phyloP scores from a whole-genome alignment of 75 land plant genomes.

The Cunninghamia lanceolata region DNA sequence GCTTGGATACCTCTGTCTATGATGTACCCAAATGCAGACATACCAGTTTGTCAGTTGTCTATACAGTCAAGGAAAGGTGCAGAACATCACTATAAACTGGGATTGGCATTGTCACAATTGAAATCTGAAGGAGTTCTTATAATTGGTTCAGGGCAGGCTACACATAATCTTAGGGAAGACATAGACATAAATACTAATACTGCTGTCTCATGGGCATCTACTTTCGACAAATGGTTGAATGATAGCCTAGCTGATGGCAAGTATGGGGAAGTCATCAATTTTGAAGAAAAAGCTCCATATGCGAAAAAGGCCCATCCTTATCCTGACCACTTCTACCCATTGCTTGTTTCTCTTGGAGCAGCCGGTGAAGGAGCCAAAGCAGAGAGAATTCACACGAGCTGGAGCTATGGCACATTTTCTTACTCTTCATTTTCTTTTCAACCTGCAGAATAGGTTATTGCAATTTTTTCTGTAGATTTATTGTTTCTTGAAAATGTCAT shows the following conservation, averaged over 20 bases:
- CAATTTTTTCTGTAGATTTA: neutral
- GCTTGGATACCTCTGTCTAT: slow-evolving; percentile 75
- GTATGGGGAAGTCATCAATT: slow-evolving; percentile 24
- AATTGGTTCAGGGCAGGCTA: slow-evolving; percentile 58
- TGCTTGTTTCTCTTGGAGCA: slow-evolving; percentile 87
- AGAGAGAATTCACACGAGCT: slow-evolving; percentile 60
- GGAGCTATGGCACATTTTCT: slow-evolving; percentile 46
- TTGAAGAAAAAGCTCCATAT: slow-evolving; percentile 67
- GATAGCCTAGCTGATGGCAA: slow-evolving; percentile 59
- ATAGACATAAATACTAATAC: neutral
- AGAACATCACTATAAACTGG: slow-evolving; percentile 67
- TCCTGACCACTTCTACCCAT: slow-evolving; percentile 76
- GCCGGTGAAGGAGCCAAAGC: slow-evolving; percentile 63
- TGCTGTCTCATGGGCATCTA: slow-evolving; percentile 50
- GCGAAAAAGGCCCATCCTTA: slow-evolving; percentile 58
- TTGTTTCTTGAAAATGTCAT: neutral
- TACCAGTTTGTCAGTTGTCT: slow-evolving; percentile 88
- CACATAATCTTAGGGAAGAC: slow-evolving; percentile 61
- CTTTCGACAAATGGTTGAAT: slow-evolving; percentile 73
- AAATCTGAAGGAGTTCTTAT: slow-evolving; percentile 9
- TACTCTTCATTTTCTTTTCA: slow-evolving; percentile 31
- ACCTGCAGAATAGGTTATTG: neutral
- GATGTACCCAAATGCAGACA: slow-evolving; percentile 84
- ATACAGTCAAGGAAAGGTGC: slow-evolving; percentile 60
- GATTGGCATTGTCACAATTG: slow-evolving; percentile 79